Base-by-base conservation (phyloP, 2,329 filamentous ascomycete genomes). In the Beauveria asiatica region DNA sequence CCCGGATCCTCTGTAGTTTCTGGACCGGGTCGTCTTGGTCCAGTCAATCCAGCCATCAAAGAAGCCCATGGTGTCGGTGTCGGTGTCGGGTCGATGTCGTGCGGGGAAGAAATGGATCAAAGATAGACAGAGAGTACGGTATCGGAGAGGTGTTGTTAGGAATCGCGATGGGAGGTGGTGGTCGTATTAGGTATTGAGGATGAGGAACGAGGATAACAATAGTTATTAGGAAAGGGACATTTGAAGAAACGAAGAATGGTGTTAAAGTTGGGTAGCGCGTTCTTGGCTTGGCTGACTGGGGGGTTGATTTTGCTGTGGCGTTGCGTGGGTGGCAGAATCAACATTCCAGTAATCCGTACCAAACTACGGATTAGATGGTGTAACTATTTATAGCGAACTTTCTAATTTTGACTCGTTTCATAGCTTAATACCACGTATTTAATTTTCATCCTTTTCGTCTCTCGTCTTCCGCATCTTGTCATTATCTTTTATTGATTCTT, bases 21-120 rank as follows among this genome's bases (percentile, higher is more conserved):
- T 77, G 62, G 82, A 84, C 72, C 74, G 77, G 62, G 81, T 81
- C 65, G 76, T 83, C 75, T 84, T 84, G 65, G 75, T 76, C 75
- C 77, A 80, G 68, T 83, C 80, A 65, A 83, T 75, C 64, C 73
- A 75, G 65, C 61, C 54, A n/a, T 61, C 57, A 41, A 60, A 60
- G 57, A 60, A 60, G 21, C 57, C 57, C 57, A 60, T 60, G 49
- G n/a, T 59, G 56, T 41, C 48, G 42, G 42, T 42, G 30, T 13
- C 30, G 30, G 33, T 8, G 27, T 30, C 8, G 4, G 10, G 30
- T 33, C 52, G 27, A n/a, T 33, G 13, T 49, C 21, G 45, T 42
- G 55, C 46, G 55, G 33, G 45, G 45, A 30, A 11, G n/a, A 21
- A 37, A 10, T 2, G 7, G 37, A 33, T 37, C 19, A 16, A 49